These are phyloP conservation scores for Fusarium avenaceum DNA, from an alignment of 2,329 filamentous ascomycete genomes.

Conservation along the genomic window DNA sequence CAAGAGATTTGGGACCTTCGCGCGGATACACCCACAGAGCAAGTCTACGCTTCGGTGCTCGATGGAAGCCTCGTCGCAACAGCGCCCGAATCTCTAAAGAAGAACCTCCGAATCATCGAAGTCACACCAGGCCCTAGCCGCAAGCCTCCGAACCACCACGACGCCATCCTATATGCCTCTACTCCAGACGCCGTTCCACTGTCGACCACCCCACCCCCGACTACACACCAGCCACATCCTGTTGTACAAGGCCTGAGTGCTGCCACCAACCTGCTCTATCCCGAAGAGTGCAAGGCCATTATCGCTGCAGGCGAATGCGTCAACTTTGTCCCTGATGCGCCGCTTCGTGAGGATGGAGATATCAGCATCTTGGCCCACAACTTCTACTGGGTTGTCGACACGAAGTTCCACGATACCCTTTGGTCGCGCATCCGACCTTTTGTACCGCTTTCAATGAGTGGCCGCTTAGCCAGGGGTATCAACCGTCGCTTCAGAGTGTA, in stretches of 20 bases:
- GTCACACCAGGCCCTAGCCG: slow-evolving; percentile 70
- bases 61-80: slow-evolving; percentile 67
- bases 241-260: slow-evolving; percentile 72
- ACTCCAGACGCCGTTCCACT: slow-evolving; percentile 69
- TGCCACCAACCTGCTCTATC: slow-evolving; percentile 70
- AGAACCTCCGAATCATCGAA: slow-evolving; percentile 70
- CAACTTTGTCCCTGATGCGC: slow-evolving; percentile 76
- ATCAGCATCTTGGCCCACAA: slow-evolving; percentile 77
- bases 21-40: slow-evolving; percentile 55
- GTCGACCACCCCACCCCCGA: slow-evolving; percentile 58
- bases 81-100: slow-evolving; percentile 55
- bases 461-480: slow-evolving; percentile 71
- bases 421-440: slow-evolving; percentile 72
- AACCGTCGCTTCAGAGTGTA: slow-evolving; percentile 80
- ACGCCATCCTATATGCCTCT: slow-evolving; percentile 74
- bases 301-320: slow-evolving; percentile 75
- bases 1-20: slow-evolving; percentile 74
- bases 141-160: slow-evolving; percentile 77
- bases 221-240: slow-evolving; percentile 71
- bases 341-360: slow-evolving; percentile 74
- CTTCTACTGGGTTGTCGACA: slow-evolving; percentile 79
- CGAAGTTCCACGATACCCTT: slow-evolving; percentile 71
- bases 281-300: slow-evolving; percentile 74
- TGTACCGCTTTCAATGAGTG: slow-evolving; percentile 68
- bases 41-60: slow-evolving; percentile 69